Base-by-base conservation (phyloP, 768 basidiomycete genomes). In the Phaeotremella skinneri region DNA sequence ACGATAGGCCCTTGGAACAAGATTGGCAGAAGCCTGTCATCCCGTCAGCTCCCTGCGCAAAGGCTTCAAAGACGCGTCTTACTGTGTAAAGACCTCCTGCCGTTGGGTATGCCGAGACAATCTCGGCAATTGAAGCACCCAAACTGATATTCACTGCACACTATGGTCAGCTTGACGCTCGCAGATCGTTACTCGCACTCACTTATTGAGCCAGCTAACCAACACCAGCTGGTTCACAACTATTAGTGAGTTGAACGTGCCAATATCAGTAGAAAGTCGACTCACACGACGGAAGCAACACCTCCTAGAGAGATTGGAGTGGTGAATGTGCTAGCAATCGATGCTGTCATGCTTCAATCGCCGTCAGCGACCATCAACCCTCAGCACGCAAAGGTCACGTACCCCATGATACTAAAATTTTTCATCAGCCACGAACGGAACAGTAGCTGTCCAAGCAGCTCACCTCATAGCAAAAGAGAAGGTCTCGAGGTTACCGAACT, bases 401-500 rank as follows among this genome's bases (percentile, higher is more conserved):
- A 64, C 63, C 63, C 63, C 63, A 64, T 64, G 39, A 64, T 64
- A 61, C 63, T 64, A 39, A 20, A 50, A 26, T 27, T 25, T 3
- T 32, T 31, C 20, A 26, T 49, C 20, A 16, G 37, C 25, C 21
- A 25, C 27, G 34, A 37, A 4, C n/a, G 51, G 21, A 37, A 14
- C 51, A 48, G 49, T 50, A 32, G 41, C 56, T 34, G 4, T 11
- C n/a, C n/a, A 45, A 13, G 9, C 4, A 17, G 55, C 62, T 32
- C 39, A 66, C 58, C 60, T 51, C 62, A 66, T 57, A 50, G 77
- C 76, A 41, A 79, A 78, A 21, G 73, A 73, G 61, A 78, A 75
- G 2, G 75, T 78, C 45, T 67, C 67, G 7, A 70, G 55, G 43
- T 69, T 65, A 11, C 69, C 66, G 67, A 91, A 91, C 80, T 91